A percentile compares a stretch with the other conserved stretches of the same genome.
Evolutionary conservation across 2,329 filamentous ascomycete species (phyloP).

Genomic region (Colletotrichum filicis): DNA sequence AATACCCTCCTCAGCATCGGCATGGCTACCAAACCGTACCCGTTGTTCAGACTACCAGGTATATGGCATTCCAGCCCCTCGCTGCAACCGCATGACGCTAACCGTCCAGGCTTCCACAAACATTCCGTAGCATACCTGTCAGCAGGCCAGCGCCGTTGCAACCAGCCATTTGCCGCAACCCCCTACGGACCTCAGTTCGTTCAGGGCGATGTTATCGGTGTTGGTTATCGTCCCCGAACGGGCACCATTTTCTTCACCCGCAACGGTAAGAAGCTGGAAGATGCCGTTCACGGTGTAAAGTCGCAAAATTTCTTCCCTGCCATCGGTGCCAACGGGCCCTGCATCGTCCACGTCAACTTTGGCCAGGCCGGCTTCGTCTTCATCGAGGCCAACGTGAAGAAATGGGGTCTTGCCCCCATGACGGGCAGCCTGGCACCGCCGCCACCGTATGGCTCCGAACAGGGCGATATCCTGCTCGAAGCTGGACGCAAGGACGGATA

Average conservation of each 20-base stretch:
- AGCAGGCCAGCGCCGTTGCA: conserved; percentile 85
- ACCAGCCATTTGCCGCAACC: conserved; percentile 87
- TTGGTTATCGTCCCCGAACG: conserved; percentile 93
- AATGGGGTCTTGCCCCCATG: conserved; percentile 97
- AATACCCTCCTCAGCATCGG: conserved; percentile 88
- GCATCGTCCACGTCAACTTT: conserved; percentile 95
- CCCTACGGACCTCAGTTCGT: conserved; percentile 86
- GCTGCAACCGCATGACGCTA: conserved; percentile 9
- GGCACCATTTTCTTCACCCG: conserved; percentile 98
- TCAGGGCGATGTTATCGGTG: conserved; percentile 95
- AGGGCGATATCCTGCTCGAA: conserved; percentile 94
- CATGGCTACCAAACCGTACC: conserved; percentile 97
- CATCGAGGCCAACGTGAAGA: conserved; percentile 99
- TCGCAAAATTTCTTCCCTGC: conserved; percentile 97
- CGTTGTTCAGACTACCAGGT: conserved; percentile 94
- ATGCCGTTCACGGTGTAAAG: conserved; percentile 92
- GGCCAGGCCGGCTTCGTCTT: conserved; percentile 98
- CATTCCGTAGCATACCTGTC: conserved; percentile 93
- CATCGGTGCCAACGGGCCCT: conserved; percentile 94
- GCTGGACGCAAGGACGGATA: conserved; percentile 76
- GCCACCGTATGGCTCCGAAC: conserved; percentile 95
- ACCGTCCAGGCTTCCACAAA: conserved; percentile 82
- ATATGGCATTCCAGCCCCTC: conserved; percentile 59
- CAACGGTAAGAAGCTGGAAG: conserved; percentile 96
- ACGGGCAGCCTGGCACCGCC: conserved; percentile 94